Base-by-base conservation (phyloP, 179 eudicot species). In the Drosera spatulata region DNA sequence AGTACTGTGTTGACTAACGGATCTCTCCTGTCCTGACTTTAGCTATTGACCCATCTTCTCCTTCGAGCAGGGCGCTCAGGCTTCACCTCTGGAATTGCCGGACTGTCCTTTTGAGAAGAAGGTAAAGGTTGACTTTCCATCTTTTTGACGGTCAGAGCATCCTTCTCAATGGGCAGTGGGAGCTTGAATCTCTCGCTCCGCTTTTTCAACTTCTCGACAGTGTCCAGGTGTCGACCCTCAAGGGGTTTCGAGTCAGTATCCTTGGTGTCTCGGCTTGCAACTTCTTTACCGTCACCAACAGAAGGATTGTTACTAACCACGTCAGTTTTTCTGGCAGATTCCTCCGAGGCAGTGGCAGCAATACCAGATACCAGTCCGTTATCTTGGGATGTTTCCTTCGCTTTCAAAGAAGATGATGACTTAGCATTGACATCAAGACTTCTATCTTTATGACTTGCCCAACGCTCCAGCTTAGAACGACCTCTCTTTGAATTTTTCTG, bases 381-480 rank as follows among this genome's bases (percentile, higher is more conserved):
- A 22, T 22, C 33, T 22, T 22, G 33, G 47, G 60, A 74, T 15
- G 37, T 43, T 54, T 63, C 81, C 61, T 81, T 77, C 39, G 47
- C 62, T 73, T 81, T 75, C 72, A 22, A 22, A 22, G 33, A 22
- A 22, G 61, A 73, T 47, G 84, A 73, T 22, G 80, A 59, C 61
- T 71, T 80, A 2, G 75, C 39, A 69, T 60, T 59, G 10, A 53
- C 44, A 61, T 60, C 63, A 42, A 65, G 75, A 75, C 82, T 94
- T 55, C 80, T 81, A 43, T 88, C 98, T 69, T 88, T 82, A 48
- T 88, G 88, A 76, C 98, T 85, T 2, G 88, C 70, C 98, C 98
- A 91, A 2, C 98, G 86, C 62, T 91, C 98, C 70, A 91, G 69
- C 79, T 91, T 91, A 55, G 96, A 88, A 42, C 98, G 81, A 38